phyloP scores from a whole-genome alignment of 345 rosid genomes.

The Mallotus nudiflorus region DNA sequence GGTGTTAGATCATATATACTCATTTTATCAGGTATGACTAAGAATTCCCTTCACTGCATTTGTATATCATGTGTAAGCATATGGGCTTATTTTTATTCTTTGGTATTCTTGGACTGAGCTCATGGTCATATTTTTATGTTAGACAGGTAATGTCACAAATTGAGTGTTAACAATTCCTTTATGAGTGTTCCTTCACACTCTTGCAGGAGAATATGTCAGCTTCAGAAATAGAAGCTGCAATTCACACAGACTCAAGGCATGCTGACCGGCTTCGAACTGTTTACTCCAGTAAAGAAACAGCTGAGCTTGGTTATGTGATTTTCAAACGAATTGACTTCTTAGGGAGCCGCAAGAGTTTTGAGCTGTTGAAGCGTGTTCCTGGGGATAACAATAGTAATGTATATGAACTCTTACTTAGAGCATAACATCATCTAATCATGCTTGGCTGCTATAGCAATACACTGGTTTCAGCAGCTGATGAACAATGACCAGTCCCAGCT shows the following conservation, averaged over 20 bases:
- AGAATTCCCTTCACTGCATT: background rate
- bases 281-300: conserved; percentile 58
- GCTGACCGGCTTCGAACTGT: conserved; percentile 73
- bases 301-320: conserved; percentile 38
- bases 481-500: background rate
- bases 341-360: conserved; percentile 74
- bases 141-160: background rate
- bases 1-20: conserved; percentile 66
- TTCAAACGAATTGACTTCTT: conserved; percentile 75
- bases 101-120: background rate
- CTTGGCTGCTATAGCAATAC: background rate
- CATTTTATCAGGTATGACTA: conserved; percentile 78
- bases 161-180: background rate
- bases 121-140: background rate
- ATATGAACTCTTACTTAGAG: conserved; percentile 78
- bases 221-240: conserved; percentile 66
- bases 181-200: background rate
- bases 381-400: conserved; percentile 82
- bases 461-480: background rate
- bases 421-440: conserved; percentile 19
- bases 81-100: no score
- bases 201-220: conserved; percentile 69
- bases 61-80: background rate
- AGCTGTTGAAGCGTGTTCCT: conserved; percentile 74
- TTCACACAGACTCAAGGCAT: conserved; percentile 86